Base-by-base conservation (phyloP, 257 asterid species). In the Scutellaria minor region DNA sequence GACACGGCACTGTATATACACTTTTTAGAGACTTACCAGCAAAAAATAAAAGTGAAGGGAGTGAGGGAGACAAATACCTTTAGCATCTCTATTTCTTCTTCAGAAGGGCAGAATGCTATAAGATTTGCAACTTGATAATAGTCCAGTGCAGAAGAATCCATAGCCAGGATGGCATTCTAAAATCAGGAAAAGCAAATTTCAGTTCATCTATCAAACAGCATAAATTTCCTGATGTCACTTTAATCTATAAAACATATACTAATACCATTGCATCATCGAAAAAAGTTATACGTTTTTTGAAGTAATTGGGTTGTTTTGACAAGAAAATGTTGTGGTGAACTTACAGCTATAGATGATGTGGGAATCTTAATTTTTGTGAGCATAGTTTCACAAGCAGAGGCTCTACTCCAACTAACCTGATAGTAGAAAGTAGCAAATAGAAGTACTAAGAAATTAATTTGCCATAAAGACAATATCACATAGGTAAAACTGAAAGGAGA, bases 121-220 rank as follows among this genome's bases (percentile, higher is more conserved):
- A 93, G 94, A 93, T 90, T 88, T 80, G 87, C 97, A 82, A 92
- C 96, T 86, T 92, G 98, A 85, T 92, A 97, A 80, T 88, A 90
- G 87, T 93, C 97, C 91, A 93, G 73, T 40, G 88, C 83, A 52
- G 95, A 82, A 46, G 98, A 87, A 85, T 93, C 96, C 86, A 93
- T 75, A 76, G 98, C 95, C 78, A 93, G 82, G 75, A 93, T 81
- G 59, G 95, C 93, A 79, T 79, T 93, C 98, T 90, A 81, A 78
- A 24, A 60, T 74, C 5, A 44, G 13, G 70, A 68, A 47, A 22
- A 69, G 31, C 27, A 40, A 53, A 48, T 66, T 52, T 10, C 18
- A 69, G 60, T 47, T 50, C 4, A 31, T 39, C 15, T 51, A 45
- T 15, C 52, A 47, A 47, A 11, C 52, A 47, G 52, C 52, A 47